Base-by-base conservation (phyloP, 208 protist species). In the Naegleria lovaniensis region DNA sequence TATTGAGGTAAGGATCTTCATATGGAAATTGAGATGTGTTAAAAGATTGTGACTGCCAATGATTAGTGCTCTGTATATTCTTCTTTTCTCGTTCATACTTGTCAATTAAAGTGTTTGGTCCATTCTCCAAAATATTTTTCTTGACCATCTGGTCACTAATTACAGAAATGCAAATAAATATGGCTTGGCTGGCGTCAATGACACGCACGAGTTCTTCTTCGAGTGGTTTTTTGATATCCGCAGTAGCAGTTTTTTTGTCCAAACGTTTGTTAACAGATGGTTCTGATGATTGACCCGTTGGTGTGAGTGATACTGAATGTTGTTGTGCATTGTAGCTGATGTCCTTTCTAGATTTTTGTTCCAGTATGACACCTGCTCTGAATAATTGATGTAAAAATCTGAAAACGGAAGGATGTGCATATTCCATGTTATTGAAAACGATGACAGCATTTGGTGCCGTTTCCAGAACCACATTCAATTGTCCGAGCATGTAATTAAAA, bases 91-190 rank as follows among this genome's bases (percentile, higher is more conserved):
- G 39, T 48, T 85, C 39, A 1, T 85, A 79, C n/a, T 79, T 79
- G 25, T 79, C 29, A 36, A 79, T 36, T 36, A 79, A 9, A 36
- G 19, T 36, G n/a, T 79, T 79, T 36, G 67, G 29, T 36, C 67
- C 67, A 79, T n/a, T 79, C 29, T 29, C 16, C 16, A 48, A 43
- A 22, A 85, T 85, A 29, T 25, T 51, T 29, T 85, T 48, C 29
- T 84, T 84, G 9, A 85, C 83, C 15, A 85, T 9, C 48, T 85
- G 39, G 38, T 85, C 83, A n/a, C 16, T n/a, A 33, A 85, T 85
- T 22, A n/a, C 83, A 85, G 83, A 38, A 25, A 85, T 43, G 38
- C 83, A 85, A 85, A 85, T 85, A 48, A 85, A 85, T 39, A 85
- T 48, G 38, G 39, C 33, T 29, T 48, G 83, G 11, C 83, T 85